Evolutionary conservation across 1,284 basidiomycete genomes (phyloP), one percentile per base, ranked within the genome.

Genomic region (Leccinum griseonigrum): DNA sequence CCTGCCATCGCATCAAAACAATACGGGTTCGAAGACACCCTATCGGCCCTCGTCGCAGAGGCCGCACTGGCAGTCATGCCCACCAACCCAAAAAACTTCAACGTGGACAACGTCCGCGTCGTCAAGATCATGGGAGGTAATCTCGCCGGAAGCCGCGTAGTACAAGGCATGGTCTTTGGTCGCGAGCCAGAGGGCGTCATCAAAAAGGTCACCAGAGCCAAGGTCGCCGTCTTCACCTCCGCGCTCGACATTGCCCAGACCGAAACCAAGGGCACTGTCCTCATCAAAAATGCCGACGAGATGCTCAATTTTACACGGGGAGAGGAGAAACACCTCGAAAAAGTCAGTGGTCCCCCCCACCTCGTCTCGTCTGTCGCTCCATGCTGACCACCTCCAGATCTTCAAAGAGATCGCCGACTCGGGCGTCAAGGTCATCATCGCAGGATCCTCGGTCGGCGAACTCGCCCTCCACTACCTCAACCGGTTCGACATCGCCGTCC

Each of bases 41-140:
- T 99, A 0, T 85, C 95, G 1, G 77, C 83, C 2, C 85, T 99
- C 5, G 95, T 98, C 3, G 93, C 97, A 14, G 95, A 99, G 72
- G 97, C 97, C 0, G 91, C 95, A 1, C 78, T 96, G 54, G 84
- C 88, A 9, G 90, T 97, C 66, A 96, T 97, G 94, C 95, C 95
- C 16, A 79, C 84, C 22, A 94, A 95, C 70, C 87, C 90, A 5
- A 90, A 90, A 72, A 88, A 92, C 75, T 98, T 98, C 84, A 97
- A 97, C 76, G 95, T 99, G 36, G 97, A 99, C 78, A 97, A 97
- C 66, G 94, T 99, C 1, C 89, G 97, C 22, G 96, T 99, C 18
- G 97, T 99, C 72, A 99, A 99, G 80, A 98, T 99, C 67, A 91
- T 99, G 87, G 97, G 97, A 63, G 94, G 97, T 54, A 92, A 85